Evolutionary conservation across 1,284 basidiomycete species (phyloP), one percentile per base, ranked within the genome.

Genomic region (Coriolopsis trogii): DNA sequence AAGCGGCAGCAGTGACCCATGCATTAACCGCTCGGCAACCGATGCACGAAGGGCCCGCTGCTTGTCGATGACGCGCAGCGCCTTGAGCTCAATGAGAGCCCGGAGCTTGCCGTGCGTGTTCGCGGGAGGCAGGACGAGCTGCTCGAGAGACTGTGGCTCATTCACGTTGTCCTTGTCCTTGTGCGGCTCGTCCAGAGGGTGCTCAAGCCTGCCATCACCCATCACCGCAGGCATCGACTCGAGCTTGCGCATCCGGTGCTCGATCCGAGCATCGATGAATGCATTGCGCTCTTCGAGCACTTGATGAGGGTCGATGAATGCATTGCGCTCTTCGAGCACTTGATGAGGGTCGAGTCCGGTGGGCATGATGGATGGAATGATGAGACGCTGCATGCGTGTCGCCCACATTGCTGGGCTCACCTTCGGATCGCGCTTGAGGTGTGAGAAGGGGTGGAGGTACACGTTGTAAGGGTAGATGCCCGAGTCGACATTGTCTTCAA

Each of bases 401-500:
- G 84, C 81, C 60, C 82, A 84, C 49, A 84, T 69, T 24, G 77
- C 65, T 33, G 85, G 80, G 64, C 85, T 80, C 40, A 73, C 75
- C 47, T 82, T 85, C 48, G 82, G 69, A 39, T 81, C 77, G 24
- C 84, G 81, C 55, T 83, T 82, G 57, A 92, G 82, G 61, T 89
- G 85, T 3, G 87, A 80, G 63, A 92, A 89, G 0, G 96, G 96
- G 64, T 95, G 85, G 23, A 81, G 78, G 69, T 88, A 97, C n/a
- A 95, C 88, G 69, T 98, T 98, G 79, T 96, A 98, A 0, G 96
- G 96, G 66, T 97, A 96, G 52, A 98, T 87, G 44, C 85, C 80
- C 3, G 92, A 94, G 55, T 82, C 79, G 40, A 82, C 74, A 66
- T 96, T 86, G 67, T 93, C 88, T 60, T 95, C 93, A 38, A 92